These are phyloP conservation scores for Sordariomycetes sp. DNA, from an alignment of 2,329 filamentous ascomycete genomes.

Conservation along the genomic window DNA sequence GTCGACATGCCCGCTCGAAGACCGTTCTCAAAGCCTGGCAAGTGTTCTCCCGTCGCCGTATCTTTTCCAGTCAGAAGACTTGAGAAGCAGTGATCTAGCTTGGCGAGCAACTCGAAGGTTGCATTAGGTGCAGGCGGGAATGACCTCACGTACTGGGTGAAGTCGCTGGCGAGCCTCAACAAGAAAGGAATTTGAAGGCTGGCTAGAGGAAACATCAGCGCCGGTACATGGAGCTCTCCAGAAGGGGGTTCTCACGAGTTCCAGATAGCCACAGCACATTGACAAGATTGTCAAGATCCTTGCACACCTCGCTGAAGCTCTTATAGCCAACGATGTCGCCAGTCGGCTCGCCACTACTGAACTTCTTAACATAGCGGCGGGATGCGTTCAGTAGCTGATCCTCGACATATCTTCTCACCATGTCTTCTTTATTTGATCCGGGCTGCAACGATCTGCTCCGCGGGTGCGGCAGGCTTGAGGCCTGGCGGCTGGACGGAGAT, in stretches of 20 bases:
- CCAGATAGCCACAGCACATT: conserved; percentile 81
- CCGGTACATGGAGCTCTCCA: background rate
- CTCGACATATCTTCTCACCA: conserved; percentile 48
- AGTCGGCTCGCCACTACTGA: conserved; percentile 31
- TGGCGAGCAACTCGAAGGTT: conserved; percentile 63
- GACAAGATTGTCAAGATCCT: conserved; percentile 64
- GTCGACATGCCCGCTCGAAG: conserved; percentile 57
- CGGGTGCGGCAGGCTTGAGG: conserved; percentile 42
- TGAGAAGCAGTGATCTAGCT: conserved; percentile 77
- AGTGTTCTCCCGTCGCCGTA: conserved; percentile 49
- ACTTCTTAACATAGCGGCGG: conserved; percentile 53
- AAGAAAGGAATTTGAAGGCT: conserved; percentile 77
- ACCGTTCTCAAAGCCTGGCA: conserved; percentile 63
- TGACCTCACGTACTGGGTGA: conserved; percentile 61
- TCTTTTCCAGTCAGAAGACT: conserved; percentile 63
- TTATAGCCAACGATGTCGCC: conserved; percentile 44
- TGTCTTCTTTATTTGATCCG: conserved; percentile 51
- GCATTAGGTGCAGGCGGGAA: conserved; percentile 55
- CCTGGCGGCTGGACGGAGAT: conserved; percentile 29
- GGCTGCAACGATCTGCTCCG: conserved; percentile 41
- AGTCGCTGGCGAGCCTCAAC: conserved; percentile 64
- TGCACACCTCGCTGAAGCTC: conserved; percentile 60
- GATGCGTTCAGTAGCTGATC: conserved; percentile 42
- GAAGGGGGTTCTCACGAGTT: conserved; percentile 58
- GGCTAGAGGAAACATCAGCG: conserved; percentile 34